Base-by-base conservation (phyloP, 495 filamentous ascomycete genomes). In the Penicillium canariense region DNA sequence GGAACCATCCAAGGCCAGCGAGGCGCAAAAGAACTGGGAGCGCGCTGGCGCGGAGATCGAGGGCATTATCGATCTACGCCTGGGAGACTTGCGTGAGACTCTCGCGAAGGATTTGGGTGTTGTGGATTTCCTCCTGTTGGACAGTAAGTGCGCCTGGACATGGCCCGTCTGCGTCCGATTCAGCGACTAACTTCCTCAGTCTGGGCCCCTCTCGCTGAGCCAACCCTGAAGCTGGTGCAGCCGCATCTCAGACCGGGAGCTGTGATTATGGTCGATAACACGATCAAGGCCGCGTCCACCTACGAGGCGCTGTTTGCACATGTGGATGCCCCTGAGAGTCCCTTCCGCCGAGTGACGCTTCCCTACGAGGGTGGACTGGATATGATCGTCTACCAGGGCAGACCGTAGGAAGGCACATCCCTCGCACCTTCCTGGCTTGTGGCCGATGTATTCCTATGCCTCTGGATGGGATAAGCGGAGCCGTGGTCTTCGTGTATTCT, bases 101-200 rank as follows among this genome's bases (percentile, higher is more conserved):
- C 53, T 85, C 4, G 72, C 66, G 53, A 50, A 31, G 5, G 70
- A 74, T 36, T 36, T 80, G 38, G 70, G 71, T 8, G 52, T 68
- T n/a, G 67, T 84, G 17, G 81, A 84, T 59, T 67, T 85, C 35
- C 35, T 85, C 34, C 60, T 84, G 23, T 61, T 84, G 45, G 81
- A 85, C 65, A 83, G 81, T 84, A 66, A 66, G 74, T 69, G 10
- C 4, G 44, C 1, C n/a, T 17, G n/a, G 17, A 6, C 4, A 2
- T 17, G 3, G 3, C 23, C 5, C 23, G 4, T 32, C 22, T 23
- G 34, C 11, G 6, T 32, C 14, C 10, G 31, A 5, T 10, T 27
- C 1, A n/a, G 12, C 17, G n/a, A 23, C 48, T 50, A 12, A 50
- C 34, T 15, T 40, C 6, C 15, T 27, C 14, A 83, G 81, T 84